phyloP scores from a whole-genome alignment of 2,329 filamentous ascomycete genomes.

The Parastagonospora avenae region DNA sequence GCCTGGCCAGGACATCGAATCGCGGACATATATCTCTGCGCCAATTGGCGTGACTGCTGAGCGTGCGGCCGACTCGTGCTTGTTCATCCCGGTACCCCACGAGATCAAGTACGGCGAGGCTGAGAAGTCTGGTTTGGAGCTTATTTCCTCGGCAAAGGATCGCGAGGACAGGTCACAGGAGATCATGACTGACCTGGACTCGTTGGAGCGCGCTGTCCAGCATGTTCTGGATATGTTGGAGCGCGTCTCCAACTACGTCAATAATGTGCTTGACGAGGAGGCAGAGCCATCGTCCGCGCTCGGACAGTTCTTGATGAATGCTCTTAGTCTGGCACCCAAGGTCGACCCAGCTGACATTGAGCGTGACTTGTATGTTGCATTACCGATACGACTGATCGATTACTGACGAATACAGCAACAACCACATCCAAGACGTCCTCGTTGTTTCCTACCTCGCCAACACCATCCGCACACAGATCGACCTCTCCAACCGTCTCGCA shows the following conservation, averaged over 20 bases:
- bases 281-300: conserved; percentile 86
- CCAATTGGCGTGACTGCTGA: conserved; percentile 95
- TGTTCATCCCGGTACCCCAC: conserved; percentile 97
- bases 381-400: neutral
- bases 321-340: conserved; percentile 91
- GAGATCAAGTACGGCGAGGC: conserved; percentile 87
- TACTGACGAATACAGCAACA: conserved; percentile 69
- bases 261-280: conserved; percentile 92
- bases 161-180: conserved; percentile 73
- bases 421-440: conserved; percentile 98
- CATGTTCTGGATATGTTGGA: conserved; percentile 89
- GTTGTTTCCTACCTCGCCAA: conserved; percentile 98
- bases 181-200: conserved; percentile 87
- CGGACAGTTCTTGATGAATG: conserved; percentile 93
- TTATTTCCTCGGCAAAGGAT: conserved; percentile 82
- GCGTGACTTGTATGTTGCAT: conserved; percentile 75
- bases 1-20: conserved; percentile 85
- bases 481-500: conserved; percentile 91
- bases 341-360: conserved; percentile 90
- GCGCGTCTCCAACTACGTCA: conserved; percentile 88
- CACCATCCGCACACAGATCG: conserved; percentile 98
- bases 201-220: conserved; percentile 82
- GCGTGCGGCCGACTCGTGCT: conserved; percentile 91
- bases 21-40: conserved; percentile 91
- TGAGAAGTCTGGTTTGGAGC: conserved; percentile 77